Evolutionary conservation across 1,139 yeast genomes (phyloP), one percentile per base, ranked within the genome.

Genomic region (Scheffersomyces quercinus): DNA sequence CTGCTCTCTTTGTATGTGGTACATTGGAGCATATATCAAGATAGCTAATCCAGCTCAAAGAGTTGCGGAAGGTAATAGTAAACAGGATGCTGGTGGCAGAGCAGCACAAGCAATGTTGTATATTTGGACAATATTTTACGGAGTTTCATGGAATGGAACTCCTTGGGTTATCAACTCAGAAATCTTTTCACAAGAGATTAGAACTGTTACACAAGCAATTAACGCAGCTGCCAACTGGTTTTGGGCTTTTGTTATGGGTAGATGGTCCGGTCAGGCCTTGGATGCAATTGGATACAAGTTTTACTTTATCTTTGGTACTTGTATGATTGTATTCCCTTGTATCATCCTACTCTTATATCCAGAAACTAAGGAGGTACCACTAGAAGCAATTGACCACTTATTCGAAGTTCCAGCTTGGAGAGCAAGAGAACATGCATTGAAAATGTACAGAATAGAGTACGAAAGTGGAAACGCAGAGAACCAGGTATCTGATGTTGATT

Each of bases 121-220:
- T 51, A 62, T 75, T 29, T 75, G 79, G 79, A 72, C 78, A 1
- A 48, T 72, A 28, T 62, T 65, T 36, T 75, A 69, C 50, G 77
- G 76, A 3, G 51, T 64, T 28, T 64, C 75, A 7, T 73, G 79
- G 73, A 66, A 72, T 42, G 81, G 80, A 32, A 75, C 77, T 1
- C 77, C 78, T 8, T 74, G 78, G 68, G 77, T 77, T 32, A 69
- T 70, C 29, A 70, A 74, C 51, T 65, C 78, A 4, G 80, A 75
- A 47, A 67, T 74, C 5, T 75, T 72, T 53, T 69, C 73, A 13
- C 68, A 67, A 41, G 69, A 70, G 33, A 66, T 73, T 32, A 59
- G 79, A 50, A 67, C 70, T 10, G 65, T 72, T 11, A 68, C 73
- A 4, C 73, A 71, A 49, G 68, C 77, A n/a, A 59, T 74, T 36